Percentiles rank a stretch among this genome's conserved stretches.
phyloP scores from a whole-genome alignment of 2,329 filamentous ascomycete species.

The Dothideomycetes sp. region DNA sequence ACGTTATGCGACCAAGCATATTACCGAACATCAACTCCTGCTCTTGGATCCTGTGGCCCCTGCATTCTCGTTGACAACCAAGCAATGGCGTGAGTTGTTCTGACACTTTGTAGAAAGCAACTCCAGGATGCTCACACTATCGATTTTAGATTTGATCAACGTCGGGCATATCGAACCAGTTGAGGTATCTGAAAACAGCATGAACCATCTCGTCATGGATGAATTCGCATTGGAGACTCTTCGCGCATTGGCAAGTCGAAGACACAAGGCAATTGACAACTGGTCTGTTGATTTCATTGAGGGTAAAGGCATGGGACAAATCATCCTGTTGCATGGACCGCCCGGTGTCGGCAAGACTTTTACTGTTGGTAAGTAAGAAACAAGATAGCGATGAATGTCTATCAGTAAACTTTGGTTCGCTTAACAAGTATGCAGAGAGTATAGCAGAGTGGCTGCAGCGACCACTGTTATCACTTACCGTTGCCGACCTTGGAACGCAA shows the following conservation, averaged over 20 bases:
- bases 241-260: not conserved
- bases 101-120: not conserved
- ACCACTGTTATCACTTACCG: constrained; percentile 19
- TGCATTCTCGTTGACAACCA: not conserved
- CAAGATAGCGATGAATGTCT: constrained; percentile 9
- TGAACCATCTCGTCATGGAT: not conserved
- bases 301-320: constrained; percentile 16
- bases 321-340: constrained; percentile 18
- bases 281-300: not conserved
- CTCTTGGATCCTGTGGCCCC: not conserved
- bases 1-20: not conserved
- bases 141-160: not conserved
- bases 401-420: constrained; percentile 1
- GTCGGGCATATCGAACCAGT: not conserved
- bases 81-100: not conserved
- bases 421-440: constrained; percentile 16
- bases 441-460: constrained; percentile 15
- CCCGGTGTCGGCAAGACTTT: constrained; percentile 23
- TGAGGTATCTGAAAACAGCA: not conserved
- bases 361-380: constrained; percentile 15
- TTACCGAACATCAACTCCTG: not conserved
- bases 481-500: constrained; percentile 16
- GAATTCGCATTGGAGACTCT: not conserved
- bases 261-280: not conserved
- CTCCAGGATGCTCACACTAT: not conserved